These are phyloP conservation scores for Lactifluus hygrophoroides DNA, from an alignment of 768 basidiomycete genomes.

Conservation along the genomic window DNA sequence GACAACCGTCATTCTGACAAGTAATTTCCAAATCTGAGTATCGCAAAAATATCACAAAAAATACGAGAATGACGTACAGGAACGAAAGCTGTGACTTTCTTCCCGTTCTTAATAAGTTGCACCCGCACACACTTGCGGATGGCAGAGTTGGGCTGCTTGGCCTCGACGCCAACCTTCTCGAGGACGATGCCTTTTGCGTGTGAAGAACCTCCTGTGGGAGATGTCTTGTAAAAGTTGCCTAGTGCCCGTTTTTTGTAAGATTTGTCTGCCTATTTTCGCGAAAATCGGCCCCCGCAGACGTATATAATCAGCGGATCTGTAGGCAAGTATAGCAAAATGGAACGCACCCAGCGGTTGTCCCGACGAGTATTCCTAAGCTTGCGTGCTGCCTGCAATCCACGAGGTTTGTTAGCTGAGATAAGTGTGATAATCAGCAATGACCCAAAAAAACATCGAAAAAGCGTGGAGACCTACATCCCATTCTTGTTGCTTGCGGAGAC, in stretches of 20 bases:
- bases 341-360: conserved; percentile 90
- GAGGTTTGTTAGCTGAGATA: conserved; percentile 87
- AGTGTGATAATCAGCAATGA: not conserved
- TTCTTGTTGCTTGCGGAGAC: conserved; percentile 55
- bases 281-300: not conserved
- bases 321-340: not conserved
- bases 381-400: conserved; percentile 97
- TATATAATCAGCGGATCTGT: not conserved
- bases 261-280: conserved; percentile 77
- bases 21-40: not conserved
- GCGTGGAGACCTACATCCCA: conserved; percentile 64
- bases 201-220: conserved; percentile 97
- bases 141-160: conserved; percentile 99
- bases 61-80: conserved; percentile 51
- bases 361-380: conserved; percentile 92
- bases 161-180: conserved; percentile 99
- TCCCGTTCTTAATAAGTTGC: conserved; percentile 99
- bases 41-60: not conserved
- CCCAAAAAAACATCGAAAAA: conserved; percentile 4
- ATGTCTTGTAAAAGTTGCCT: conserved; percentile 99
- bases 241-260: conserved; percentile 99
- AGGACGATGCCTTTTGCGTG: conserved; percentile 99
- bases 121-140: conserved; percentile 99
- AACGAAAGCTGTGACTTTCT: conserved; percentile 99
- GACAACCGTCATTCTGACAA: conserved; percentile 84